These are phyloP conservation scores for Kalmusia sp. DNA, from an alignment of 2,329 filamentous ascomycete genomes.

Conservation along the genomic window DNA sequence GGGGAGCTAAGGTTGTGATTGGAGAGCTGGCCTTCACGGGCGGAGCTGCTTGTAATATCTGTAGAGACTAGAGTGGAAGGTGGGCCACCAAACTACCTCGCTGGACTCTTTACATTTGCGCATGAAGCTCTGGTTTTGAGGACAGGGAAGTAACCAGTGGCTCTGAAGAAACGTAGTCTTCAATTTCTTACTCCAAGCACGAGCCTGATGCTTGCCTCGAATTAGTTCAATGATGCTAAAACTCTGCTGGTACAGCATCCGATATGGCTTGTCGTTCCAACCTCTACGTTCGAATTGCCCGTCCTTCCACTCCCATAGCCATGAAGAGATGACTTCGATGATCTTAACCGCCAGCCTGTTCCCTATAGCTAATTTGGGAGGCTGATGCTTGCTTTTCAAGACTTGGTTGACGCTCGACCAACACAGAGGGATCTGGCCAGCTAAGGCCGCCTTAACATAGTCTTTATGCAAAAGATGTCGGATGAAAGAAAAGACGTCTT, in stretches of 20 bases:
- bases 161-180: not conserved
- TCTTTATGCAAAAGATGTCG: constrained; percentile 1
- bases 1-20: too few relatives aligned
- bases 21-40: too few relatives aligned
- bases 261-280: not conserved
- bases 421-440: not conserved
- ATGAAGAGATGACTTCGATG: not conserved
- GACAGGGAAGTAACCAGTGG: not conserved
- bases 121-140: constrained; percentile 1
- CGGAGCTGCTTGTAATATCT: constrained; percentile 1
- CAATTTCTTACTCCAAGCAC: not conserved
- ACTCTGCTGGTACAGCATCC: not conserved
- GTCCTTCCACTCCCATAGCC: constrained; percentile 2
- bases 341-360: constrained; percentile 1
- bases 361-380: not conserved
- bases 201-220: not conserved
- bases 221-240: constrained; percentile 4
- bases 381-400: not conserved
- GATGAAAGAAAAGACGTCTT: constrained; percentile 1
- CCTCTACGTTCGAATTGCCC: not conserved
- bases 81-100: not conserved
- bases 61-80: not conserved
- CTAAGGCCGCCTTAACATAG: not conserved
- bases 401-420: not conserved
- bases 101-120: not conserved